phyloP scores from a whole-genome alignment of 2,329 filamentous ascomycete genomes.

The Parastagonospora nodorum region DNA sequence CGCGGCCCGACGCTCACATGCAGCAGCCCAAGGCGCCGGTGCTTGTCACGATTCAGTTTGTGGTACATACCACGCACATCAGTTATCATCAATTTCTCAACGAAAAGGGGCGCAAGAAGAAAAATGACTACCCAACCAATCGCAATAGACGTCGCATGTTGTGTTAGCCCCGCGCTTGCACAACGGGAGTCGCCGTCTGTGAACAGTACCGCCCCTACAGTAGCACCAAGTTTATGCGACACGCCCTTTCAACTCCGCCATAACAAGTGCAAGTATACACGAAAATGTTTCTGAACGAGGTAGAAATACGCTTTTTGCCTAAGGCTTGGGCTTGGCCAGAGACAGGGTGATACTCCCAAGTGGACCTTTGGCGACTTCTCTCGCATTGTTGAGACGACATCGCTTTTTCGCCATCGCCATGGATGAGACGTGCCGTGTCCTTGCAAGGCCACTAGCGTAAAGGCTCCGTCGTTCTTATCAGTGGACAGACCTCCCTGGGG shows the following conservation, averaged over 20 bases:
- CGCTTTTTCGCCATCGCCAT: slow-evolving; percentile 14
- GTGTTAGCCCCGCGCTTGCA: too few species aligned
- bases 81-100: too few species aligned
- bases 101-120: too few species aligned
- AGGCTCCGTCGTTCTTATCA: slow-evolving; percentile 18
- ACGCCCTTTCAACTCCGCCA: not conserved
- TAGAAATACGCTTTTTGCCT: slow-evolving; percentile 27
- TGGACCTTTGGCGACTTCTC: slow-evolving; percentile 19
- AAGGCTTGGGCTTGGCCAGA: slow-evolving; percentile 27
- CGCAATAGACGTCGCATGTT: too few species aligned
- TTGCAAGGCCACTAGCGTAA: slow-evolving; percentile 16
- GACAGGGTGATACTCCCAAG: slow-evolving; percentile 24
- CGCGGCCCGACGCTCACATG: too few species aligned
- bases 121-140: too few species aligned
- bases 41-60: too few species aligned
- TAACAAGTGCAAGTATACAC: too few species aligned
- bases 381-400: slow-evolving; percentile 25
- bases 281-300: slow-evolving; percentile 4
- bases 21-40: too few species aligned
- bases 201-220: too few species aligned
- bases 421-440: slow-evolving; percentile 18
- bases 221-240: not conserved
- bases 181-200: too few species aligned
- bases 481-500: slow-evolving; percentile 19
- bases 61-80: too few species aligned